Evolutionary conservation across 345 rosid species (phyloP).

Genomic region (Citrus hindsii): DNA sequence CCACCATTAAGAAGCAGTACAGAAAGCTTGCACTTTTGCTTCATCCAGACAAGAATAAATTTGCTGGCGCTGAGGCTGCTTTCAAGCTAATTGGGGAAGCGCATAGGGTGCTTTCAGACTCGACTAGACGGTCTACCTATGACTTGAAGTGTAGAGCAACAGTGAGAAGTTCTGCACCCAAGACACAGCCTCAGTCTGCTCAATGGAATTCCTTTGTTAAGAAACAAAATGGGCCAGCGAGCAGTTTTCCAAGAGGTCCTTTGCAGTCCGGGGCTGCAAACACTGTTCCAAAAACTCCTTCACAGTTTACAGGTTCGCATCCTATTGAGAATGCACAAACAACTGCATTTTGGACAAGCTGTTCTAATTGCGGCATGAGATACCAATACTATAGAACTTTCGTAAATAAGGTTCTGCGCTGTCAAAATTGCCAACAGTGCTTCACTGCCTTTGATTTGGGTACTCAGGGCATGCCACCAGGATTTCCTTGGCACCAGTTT

Average conservation of each 20-base stretch:
- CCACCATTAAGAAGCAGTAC: constrained; percentile 71
- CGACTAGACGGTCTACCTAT: constrained; percentile 39
- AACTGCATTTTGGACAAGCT: constrained; percentile 61
- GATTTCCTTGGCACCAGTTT: constrained; percentile 24
- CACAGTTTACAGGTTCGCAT: constrained; percentile 19
- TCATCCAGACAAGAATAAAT: constrained; percentile 92
- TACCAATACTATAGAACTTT: constrained; percentile 33
- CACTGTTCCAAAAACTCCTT: constrained; percentile 15
- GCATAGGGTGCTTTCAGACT: constrained; percentile 53
- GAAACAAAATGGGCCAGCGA: constrained; percentile 24
- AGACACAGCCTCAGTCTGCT: constrained; percentile 24
- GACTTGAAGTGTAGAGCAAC: constrained; percentile 47
- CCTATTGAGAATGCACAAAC: constrained; percentile 26
- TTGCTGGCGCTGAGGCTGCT: constrained; percentile 88
- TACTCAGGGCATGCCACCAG: constrained; percentile 25
- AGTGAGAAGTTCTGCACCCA: constrained; percentile 21
- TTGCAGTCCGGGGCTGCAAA: constrained; percentile 21
- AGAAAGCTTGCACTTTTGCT: constrained; percentile 76
- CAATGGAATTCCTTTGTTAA: constrained; percentile 25
- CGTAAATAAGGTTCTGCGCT: constrained; percentile 39
- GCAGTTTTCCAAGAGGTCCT: constrained; percentile 14
- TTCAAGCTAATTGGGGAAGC: constrained; percentile 90
- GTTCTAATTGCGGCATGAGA: constrained; percentile 49
- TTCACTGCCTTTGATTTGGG: constrained; percentile 49
- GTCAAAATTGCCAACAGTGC: constrained; percentile 48